Percentiles rank a stretch among this genome's conserved stretches.
phyloP scores from a whole-genome alignment of 306 rosid species.

The Trifolium dubium region DNA sequence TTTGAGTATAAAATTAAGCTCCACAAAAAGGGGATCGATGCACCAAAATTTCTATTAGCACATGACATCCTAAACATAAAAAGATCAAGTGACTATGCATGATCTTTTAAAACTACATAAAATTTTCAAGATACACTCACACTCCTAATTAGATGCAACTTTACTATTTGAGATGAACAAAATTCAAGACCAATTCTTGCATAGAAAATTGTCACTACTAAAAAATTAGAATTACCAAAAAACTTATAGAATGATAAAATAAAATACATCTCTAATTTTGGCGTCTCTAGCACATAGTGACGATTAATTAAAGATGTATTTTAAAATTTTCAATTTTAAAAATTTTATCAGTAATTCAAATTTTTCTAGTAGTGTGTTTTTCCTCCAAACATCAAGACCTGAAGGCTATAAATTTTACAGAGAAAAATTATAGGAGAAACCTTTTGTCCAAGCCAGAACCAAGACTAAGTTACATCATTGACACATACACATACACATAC shows the following conservation, averaged over 20 bases:
- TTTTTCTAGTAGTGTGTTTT: not conserved
- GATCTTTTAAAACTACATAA: constrained; percentile 15
- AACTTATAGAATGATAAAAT: not conserved
- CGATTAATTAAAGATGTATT: not conserved
- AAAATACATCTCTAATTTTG: not conserved
- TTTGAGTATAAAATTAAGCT: not conserved
- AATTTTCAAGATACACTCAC: constrained; percentile 22
- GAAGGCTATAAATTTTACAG: not conserved
- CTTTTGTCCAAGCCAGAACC: constrained; percentile 22
- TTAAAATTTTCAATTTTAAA: not conserved
- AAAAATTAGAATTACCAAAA: not conserved
- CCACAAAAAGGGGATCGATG: constrained; percentile 11
- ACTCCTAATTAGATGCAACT: not conserved
- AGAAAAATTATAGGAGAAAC: not conserved
- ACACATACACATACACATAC: not conserved
- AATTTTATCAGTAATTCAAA: not conserved
- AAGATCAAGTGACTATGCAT: not conserved
- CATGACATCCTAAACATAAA: constrained; percentile 14
- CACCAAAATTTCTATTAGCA: not conserved
- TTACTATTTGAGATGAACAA: not conserved
- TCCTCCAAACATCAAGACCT: not conserved
- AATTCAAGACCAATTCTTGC: not conserved
- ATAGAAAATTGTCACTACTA: not conserved
- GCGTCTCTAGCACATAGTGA: not conserved
- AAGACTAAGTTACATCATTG: not conserved